These are phyloP conservation scores for Fusarium pilosicola DNA, from an alignment of 2,329 filamentous ascomycete species.

Conservation along the genomic window DNA sequence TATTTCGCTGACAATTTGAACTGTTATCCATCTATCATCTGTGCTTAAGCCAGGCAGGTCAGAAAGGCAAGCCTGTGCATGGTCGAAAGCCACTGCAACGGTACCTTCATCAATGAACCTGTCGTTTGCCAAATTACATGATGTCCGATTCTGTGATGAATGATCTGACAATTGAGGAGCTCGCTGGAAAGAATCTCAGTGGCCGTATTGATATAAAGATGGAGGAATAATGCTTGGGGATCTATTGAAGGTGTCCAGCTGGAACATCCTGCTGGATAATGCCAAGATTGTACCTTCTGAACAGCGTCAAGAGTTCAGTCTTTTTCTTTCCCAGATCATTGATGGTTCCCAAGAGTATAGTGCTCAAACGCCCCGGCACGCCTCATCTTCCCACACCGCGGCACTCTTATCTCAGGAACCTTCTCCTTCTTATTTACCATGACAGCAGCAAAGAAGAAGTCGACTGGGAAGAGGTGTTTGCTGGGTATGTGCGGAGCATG, in stretches of 20 bases:
- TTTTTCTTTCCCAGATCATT: background rate
- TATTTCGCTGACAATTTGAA: background rate
- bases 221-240: background rate
- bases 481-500: rapidly evolving
- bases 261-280: too few relatives aligned
- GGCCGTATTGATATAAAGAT: background rate
- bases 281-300: background rate
- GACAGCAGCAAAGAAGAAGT: background rate
- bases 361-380: background rate
- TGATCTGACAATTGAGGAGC: background rate
- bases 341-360: background rate
- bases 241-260: background rate
- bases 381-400: background rate
- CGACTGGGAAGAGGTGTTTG: background rate
- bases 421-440: background rate
- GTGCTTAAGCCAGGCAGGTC: rapidly evolving
- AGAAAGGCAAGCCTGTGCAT: background rate
- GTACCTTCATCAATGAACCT: background rate
- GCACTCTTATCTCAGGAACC: background rate
- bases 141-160: too few relatives aligned
- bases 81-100: background rate
- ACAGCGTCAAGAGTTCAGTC: background rate
- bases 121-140: background rate
- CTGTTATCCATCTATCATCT: background rate
- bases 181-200: background rate